Conservation (phyloP, 345 rosid species). For the Dimocarpus longan region DNA sequence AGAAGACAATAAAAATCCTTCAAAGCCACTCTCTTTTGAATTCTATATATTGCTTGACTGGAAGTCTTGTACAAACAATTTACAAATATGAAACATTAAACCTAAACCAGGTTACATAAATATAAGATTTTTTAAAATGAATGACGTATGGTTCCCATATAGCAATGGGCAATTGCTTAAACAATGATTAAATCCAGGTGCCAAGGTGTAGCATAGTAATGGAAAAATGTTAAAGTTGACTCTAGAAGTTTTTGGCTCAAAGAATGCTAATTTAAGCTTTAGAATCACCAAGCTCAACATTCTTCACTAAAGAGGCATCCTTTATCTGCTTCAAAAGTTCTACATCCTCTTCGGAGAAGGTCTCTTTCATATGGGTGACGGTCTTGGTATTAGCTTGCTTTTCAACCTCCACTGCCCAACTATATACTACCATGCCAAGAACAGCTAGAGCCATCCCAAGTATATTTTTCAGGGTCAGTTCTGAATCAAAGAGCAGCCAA, state of each 20-base stretch:
- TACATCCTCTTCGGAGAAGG: conserved; percentile 21
- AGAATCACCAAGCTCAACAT: conserved; percentile 29
- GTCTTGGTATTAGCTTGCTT: conserved; percentile 13
- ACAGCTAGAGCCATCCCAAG: conserved; percentile 48
- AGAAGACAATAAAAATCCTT: background rate
- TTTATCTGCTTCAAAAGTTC: conserved; percentile 25
- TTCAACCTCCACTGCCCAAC: conserved; percentile 38
- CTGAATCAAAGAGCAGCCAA: conserved; percentile 46
- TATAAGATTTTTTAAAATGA: background rate
- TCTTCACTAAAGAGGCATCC: conserved; percentile 16
- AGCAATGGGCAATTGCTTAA: background rate
- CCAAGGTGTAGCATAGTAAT: background rate
- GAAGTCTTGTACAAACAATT: background rate
- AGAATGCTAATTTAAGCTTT: conserved; percentile 8
- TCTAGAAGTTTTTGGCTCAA: background rate
- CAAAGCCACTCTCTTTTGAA: background rate
- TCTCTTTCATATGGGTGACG: background rate
- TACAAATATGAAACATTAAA: background rate
- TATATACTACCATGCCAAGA: conserved; percentile 42
- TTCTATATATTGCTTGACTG: background rate
- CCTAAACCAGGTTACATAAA: background rate
- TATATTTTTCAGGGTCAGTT: conserved; percentile 40
- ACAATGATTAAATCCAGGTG: background rate
- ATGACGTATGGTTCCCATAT: background rate
- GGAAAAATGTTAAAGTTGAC: background rate